Evolutionary conservation across 2,329 filamentous ascomycete species (phyloP), one percentile per base, ranked within the genome.

Genomic region (Nemania sp.): DNA sequence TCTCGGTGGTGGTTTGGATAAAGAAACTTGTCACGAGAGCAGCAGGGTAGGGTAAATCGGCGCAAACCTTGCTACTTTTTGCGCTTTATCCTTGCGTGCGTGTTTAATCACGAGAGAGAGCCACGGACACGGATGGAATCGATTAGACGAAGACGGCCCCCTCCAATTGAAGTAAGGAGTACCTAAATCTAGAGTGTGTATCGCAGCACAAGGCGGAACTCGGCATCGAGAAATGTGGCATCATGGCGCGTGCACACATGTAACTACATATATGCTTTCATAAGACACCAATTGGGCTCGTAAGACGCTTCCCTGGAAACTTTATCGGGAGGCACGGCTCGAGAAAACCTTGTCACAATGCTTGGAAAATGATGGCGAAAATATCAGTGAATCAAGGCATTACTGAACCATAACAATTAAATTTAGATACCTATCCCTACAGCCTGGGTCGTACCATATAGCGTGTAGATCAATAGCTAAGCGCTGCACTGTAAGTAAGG

Each of bases 131-230:
- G 13, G 43, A 38, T 10, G 15, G 29, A 35, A 45, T 24, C 57
- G 22, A 56, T 22, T 32, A 57, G 49, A 47, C 38, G 47, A 22
- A 11, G 20, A n/a, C 43, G 35, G 45, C 24, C 20, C 27, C 45
- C 24, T 15, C 27, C 45, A 20, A 8, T 45, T 45, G n/a, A 47
- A 47, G n/a, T 20, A 47, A 22, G 22, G 45, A 47, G 45, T 20
- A 20, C 15, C 11, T 20, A 45, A n/a, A n/a, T n/a, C 41, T 59
- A 18, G 18, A 35, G 43, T n/a, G 45, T 32, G 26, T 45, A 52
- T 61, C 47, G 58, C 45, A 61, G 22, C 58, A 61, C 58, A 53
- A 29, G 47, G 32, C 58, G 58, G 58, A 61, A 61, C 58, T 61
- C 58, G 58, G 58, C 58, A 61, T 56, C 26, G 29, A 27, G 15